A percentile compares a stretch with the other conserved stretches of the same genome.
phyloP scores from a whole-genome alignment of 23 red algal species.

The Rhodosorus marinus region DNA sequence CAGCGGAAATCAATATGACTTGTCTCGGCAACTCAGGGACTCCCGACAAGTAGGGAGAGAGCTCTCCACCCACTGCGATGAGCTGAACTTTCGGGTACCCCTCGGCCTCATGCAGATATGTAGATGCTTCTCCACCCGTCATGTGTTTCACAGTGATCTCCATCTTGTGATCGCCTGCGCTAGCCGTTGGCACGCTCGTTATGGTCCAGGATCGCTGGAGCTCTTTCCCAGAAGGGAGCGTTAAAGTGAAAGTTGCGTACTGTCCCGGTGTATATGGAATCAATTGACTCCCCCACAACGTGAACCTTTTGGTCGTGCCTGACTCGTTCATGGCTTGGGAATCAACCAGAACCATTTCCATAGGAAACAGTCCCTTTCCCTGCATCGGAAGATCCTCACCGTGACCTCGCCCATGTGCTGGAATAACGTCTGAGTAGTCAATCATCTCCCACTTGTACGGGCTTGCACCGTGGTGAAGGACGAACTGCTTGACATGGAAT shows the following conservation, averaged over 20 bases:
- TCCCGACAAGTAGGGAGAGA: slow-evolving; percentile 9
- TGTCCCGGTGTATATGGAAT: slow-evolving; percentile 52
- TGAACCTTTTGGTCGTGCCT: slow-evolving; percentile 15
- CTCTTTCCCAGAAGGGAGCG: slow-evolving; percentile 7
- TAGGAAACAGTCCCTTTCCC: no score
- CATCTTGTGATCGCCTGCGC: slow-evolving; percentile 19
- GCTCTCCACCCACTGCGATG: slow-evolving; percentile 22
- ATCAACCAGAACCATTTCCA: slow-evolving; percentile 7
- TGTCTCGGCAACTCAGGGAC: not conserved
- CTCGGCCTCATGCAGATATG: slow-evolving; percentile 20
- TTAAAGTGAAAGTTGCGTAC: slow-evolving; percentile 47
- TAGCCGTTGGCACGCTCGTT: slow-evolving; percentile 20
- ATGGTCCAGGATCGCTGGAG: slow-evolving; percentile 33
- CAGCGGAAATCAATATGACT: slow-evolving; percentile 31
- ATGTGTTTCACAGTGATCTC: slow-evolving; percentile 45
- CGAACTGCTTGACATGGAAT: not conserved
- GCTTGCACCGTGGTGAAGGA: slow-evolving; percentile 6
- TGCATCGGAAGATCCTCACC: no score
- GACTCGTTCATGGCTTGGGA: slow-evolving; percentile 21
- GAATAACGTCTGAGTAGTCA: slow-evolving; percentile 29
- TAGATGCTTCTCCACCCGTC: slow-evolving; percentile 14
- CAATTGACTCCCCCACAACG: no score
- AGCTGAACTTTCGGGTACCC: slow-evolving; percentile 5
- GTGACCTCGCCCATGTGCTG: no score
- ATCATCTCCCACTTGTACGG: slow-evolving; percentile 21